Base-by-base conservation (phyloP, 805 yeast genomes). In the Torulaspora franciscae region DNA sequence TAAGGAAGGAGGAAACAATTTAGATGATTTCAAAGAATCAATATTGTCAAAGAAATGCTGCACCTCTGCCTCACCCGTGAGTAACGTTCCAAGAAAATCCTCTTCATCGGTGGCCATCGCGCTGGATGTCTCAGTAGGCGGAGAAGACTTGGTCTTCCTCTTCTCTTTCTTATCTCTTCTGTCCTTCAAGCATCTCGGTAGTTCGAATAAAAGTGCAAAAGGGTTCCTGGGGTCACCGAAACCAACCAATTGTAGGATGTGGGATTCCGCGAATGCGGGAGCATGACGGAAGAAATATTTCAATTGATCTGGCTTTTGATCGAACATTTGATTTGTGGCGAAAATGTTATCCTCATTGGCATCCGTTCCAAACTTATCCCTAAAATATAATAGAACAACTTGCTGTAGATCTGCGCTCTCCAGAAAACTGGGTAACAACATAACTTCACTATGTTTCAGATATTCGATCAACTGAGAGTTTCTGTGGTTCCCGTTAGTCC, bases 271-370 rank as follows among this genome's bases (percentile, higher is more conserved):
- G 69, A 85, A 83, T 30, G 80, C 74, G 3, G 89, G 76, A 1
- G 87, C 81, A 58, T 84, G 83, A 55, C 83, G 83, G 57, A 81
- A 82, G 85, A 88, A 85, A 55, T 83, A 84, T 46, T 79, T 80
- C 33, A 71, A 53, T 56, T 65, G 64, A 41, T 62, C 61, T 19
- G 62, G 62, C 26, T 62, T 64, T 39, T 68, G 71, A 19, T 63
- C 55, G 28, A 68, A 60, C 52, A 69, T 69, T 29, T 64, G 65
- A 49, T 75, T 57, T 43, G 72, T 55, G 57, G 76, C 74, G 58
- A 83, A 83, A 54, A 81, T 82, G 55, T 81, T 80, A 40, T 73
- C 71, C 19, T 83, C 81, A 48, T 77, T 77, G 14, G 79, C 73
- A 56, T 81, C 87, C 25, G 81, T 66, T 7, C 89, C 91, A 61